These are phyloP conservation scores for Mycena haematopus DNA, from an alignment of 768 basidiomycete species.

Conservation along the genomic window DNA sequence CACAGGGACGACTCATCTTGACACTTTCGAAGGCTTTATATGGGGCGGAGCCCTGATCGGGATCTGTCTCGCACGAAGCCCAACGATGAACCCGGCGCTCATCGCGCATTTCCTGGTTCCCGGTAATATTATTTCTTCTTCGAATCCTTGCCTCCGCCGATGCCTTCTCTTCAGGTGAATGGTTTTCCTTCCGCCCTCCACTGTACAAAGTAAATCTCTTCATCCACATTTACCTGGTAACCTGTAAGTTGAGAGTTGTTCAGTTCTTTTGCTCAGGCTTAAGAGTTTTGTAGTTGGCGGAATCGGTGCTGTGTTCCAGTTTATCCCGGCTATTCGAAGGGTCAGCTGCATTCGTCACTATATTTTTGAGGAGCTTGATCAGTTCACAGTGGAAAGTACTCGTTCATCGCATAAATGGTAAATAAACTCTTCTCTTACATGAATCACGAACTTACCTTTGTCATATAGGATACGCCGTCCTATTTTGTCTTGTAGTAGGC, in stretches of 20 bases:
- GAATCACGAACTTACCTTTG: background rate
- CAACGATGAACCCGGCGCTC: conserved; percentile 27
- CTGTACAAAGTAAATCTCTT: conserved; percentile 31
- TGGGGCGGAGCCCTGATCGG: conserved; percentile 37
- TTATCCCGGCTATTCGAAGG: conserved; percentile 35
- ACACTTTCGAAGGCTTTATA: conserved; percentile 27
- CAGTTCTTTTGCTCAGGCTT: background rate
- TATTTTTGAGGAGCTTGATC: too few species aligned
- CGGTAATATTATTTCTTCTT: conserved; percentile 2
- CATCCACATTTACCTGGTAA: conserved; percentile 36
- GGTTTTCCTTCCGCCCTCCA: conserved; percentile 32
- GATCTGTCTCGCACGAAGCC: conserved; percentile 32
- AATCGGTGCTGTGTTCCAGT: conserved; percentile 32
- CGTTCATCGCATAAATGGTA: conserved; percentile 35
- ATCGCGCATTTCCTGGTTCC: background rate
- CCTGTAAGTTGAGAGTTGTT: conserved; percentile 25
- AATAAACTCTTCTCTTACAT: background rate
- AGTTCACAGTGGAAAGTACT: conserved; percentile 26
- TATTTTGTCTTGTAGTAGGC: conserved; percentile 29
- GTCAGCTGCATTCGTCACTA: conserved; percentile 10
- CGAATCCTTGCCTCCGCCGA: background rate
- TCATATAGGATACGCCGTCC: conserved; percentile 27
- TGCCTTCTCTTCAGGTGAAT: conserved; percentile 31
- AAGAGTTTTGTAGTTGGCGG: conserved; percentile 31
- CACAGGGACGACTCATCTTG: background rate